Conservation (phyloP, 2,329 filamentous ascomycete species). For the Venturia nashicola region DNA sequence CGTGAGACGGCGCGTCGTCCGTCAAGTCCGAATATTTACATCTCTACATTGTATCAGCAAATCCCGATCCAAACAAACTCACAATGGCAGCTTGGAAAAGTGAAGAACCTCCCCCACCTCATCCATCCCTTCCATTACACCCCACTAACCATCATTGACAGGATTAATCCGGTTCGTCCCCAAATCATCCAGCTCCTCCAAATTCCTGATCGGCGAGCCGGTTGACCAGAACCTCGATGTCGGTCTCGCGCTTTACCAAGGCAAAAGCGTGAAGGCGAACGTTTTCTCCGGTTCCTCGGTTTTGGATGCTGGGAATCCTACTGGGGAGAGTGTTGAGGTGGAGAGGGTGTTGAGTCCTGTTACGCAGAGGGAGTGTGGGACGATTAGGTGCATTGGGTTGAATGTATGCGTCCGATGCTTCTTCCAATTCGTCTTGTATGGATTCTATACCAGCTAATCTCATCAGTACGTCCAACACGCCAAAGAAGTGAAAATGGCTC, state of each 20-base stretch:
- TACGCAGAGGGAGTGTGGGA: conserved; percentile 37
- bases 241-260: conserved; percentile 42
- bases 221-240: conserved; percentile 40
- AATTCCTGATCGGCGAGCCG: conserved; percentile 9
- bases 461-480: conserved; percentile 36
- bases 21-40: not conserved
- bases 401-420: conserved; percentile 28
- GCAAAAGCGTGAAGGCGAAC: conserved; percentile 42
- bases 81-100: conserved; percentile 2
- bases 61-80: not conserved
- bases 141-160: not conserved
- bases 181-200: not conserved
- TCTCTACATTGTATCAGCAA: not conserved
- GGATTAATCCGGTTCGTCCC: conserved; percentile 11
- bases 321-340: conserved; percentile 34
- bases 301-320: conserved; percentile 40
- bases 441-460: not conserved
- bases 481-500: conserved; percentile 37
- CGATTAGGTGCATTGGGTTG: conserved; percentile 47
- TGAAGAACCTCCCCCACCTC: not conserved
- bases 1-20: not conserved
- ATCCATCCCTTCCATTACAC: not conserved
- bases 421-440: too few species aligned
- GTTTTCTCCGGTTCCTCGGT: conserved; percentile 48
- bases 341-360: conserved; percentile 39